These are phyloP conservation scores for Phialophora chinensis DNA, from an alignment of 2,329 filamentous ascomycete species.

Conservation along the genomic window DNA sequence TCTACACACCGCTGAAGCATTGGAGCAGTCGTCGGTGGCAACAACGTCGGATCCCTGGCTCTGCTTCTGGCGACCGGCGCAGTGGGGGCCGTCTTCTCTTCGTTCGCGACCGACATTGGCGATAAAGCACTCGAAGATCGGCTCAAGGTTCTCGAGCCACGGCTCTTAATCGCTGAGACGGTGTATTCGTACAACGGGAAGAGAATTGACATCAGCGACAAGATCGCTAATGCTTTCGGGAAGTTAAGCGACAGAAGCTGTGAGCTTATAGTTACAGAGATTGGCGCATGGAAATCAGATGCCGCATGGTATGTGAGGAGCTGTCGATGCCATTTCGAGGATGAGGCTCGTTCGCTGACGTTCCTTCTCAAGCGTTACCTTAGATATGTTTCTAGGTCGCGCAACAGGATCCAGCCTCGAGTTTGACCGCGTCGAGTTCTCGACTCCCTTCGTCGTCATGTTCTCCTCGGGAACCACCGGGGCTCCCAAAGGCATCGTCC, in stretches of 20 bases:
- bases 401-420: conserved; percentile 9
- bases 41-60: conserved; percentile 39
- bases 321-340: neutral
- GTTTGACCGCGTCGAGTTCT: conserved; percentile 69
- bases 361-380: conserved; percentile 37
- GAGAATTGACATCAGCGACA: conserved; percentile 70
- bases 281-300: conserved; percentile 30
- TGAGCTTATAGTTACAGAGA: conserved; percentile 61
- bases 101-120: conserved; percentile 53
- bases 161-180: conserved; percentile 81
- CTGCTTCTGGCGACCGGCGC: conserved; percentile 50
- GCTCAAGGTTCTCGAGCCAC: conserved; percentile 73
- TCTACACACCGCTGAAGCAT: neutral
- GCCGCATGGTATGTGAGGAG: neutral
- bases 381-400: conserved; percentile 44
- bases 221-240: conserved; percentile 70
- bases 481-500: conserved; percentile 79
- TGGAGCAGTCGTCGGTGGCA: conserved; percentile 17
- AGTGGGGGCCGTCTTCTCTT: conserved; percentile 53
- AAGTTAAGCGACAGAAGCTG: conserved; percentile 62
- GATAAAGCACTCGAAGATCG: conserved; percentile 58
- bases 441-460: conserved; percentile 69
- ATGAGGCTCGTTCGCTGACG: neutral
- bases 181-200: conserved; percentile 79
- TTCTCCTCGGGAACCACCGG: conserved; percentile 51